Conservation (phyloP, 2,329 filamentous ascomycete species). For the Cladosporium sp. region DNA sequence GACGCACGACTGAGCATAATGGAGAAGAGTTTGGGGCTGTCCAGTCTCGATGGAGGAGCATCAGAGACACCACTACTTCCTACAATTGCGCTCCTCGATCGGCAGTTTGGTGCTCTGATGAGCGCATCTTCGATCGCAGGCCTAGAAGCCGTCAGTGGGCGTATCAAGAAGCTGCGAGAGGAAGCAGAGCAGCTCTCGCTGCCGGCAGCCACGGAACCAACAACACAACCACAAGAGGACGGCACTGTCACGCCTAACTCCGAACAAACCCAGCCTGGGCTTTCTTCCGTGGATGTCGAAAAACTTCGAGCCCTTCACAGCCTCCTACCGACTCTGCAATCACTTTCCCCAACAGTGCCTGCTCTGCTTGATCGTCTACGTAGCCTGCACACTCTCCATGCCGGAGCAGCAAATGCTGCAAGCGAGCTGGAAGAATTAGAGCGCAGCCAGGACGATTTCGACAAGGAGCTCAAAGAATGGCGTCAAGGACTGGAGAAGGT, state of each 20-base stretch:
- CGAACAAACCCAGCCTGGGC: constrained; percentile 14
- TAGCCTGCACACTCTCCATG: constrained; percentile 78
- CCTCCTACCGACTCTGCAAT: constrained; percentile 82
- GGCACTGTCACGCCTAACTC: background rate
- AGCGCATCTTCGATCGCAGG: constrained; percentile 67
- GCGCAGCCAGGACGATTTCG: constrained; percentile 74
- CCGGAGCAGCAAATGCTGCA: constrained; percentile 76
- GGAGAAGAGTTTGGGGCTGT: constrained; percentile 77
- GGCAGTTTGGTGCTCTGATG: constrained; percentile 68
- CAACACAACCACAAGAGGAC: constrained; percentile 31
- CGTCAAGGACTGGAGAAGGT: constrained; percentile 73
- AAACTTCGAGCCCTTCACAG: constrained; percentile 92
- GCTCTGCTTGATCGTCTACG: constrained; percentile 79
- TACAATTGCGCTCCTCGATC: constrained; percentile 73
- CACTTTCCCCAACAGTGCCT: constrained; percentile 76
- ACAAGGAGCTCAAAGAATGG: constrained; percentile 81
- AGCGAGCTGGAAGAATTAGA: constrained; percentile 75
- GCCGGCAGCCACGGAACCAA: constrained; percentile 12
- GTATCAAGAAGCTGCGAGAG: constrained; percentile 35
- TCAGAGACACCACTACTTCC: constrained; percentile 74
- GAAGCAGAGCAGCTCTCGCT: constrained; percentile 67
- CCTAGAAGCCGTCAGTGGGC: constrained; percentile 53
- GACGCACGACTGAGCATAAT: constrained; percentile 74
- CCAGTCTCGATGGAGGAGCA: constrained; percentile 57
- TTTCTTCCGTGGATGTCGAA: constrained; percentile 62